Conservation (phyloP, 2,329 filamentous ascomycete species). For the Cyclaneusma minus region DNA sequence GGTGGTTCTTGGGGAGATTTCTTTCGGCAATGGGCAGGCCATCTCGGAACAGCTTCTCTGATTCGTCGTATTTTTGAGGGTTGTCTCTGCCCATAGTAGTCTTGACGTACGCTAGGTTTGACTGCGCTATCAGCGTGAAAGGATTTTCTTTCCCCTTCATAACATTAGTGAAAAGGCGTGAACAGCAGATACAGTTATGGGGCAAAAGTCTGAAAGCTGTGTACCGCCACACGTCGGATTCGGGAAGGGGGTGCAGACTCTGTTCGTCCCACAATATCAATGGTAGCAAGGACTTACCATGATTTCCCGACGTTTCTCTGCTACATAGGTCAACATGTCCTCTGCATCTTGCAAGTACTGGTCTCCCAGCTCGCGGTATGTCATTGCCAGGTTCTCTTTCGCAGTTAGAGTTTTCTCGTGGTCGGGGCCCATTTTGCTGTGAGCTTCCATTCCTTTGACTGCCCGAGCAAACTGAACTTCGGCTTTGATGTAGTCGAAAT, state of each 20-base stretch:
- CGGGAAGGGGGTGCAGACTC: no score
- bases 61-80: conserved; percentile 9
- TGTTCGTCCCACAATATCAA: background rate
- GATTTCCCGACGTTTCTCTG: conserved; percentile 4
- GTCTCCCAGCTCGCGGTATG: conserved; percentile 4
- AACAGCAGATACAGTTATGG: background rate
- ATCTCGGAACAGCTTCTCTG: conserved; percentile 8
- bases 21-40: conserved; percentile 9
- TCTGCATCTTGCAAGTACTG: conserved; percentile 2
- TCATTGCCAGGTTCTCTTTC: conserved; percentile 11
- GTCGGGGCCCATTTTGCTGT: conserved; percentile 3
- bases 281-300: background rate
- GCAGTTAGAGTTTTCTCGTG: conserved; percentile 12
- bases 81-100: conserved; percentile 9
- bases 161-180: conserved; percentile 2
- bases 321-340: conserved; percentile 5
- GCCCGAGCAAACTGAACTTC: no score
- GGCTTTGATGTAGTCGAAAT: conserved; percentile 9
- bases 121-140: conserved; percentile 13
- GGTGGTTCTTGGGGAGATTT: conserved; percentile 10
- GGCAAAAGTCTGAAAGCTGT: no score
- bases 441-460: no score
- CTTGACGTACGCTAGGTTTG: conserved; percentile 15
- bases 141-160: conserved; percentile 15
- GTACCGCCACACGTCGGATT: background rate